Evolutionary conservation across 2,329 filamentous ascomycete genomes (phyloP), one percentile per base, ranked within the genome.

Genomic region (Diaporthe velutina): DNA sequence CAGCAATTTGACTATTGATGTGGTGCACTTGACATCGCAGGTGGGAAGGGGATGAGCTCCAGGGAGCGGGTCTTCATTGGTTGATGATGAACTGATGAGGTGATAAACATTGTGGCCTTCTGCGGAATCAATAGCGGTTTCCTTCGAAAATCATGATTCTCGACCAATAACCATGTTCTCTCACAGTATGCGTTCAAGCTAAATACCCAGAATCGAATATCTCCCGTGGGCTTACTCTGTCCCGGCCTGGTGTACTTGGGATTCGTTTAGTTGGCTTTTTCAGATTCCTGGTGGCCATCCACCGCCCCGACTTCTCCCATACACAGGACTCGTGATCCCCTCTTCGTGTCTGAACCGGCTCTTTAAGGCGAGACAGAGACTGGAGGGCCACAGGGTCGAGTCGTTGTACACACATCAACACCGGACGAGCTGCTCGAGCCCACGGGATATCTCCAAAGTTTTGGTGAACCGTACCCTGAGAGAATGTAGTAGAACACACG

Each of bases 401-500:
- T 17, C 10, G 45, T 28, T 68, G n/a, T 50, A 38, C 48, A 68
- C 33, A 15, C 50, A 54, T 28, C 64, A 68, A 68, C 33, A 54
- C 22, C 17, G n/a, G 48, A 25, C n/a, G 28, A 61, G 54, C 40
- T 38, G 52, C 71, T 70, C 33, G 50, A 70, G 61, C 70, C 71
- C 70, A 76, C 42, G 57, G 55, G 70, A 72, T 72, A 76, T 74
- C 70, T 76, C 73, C 54, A 73, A 66, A 55, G 66, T 74, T 74
- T 74, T 73, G 70, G 61, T 73, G 73, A 73, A 74, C 74, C 68
- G 68, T 70, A 66, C 55, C 73, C 73, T 74, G 73, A 55, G 70
- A 71, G 75, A 74, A 73, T 58, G 73, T 73, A 76, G 72, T 74
- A 71, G 71, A 74, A 73, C 75, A 76, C 73, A 74, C 75, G 75